Evolutionary conservation across 768 basidiomycete species (phyloP), one percentile per base, ranked within the genome.

Genomic region (Holtermanniella nyarrowii): DNA sequence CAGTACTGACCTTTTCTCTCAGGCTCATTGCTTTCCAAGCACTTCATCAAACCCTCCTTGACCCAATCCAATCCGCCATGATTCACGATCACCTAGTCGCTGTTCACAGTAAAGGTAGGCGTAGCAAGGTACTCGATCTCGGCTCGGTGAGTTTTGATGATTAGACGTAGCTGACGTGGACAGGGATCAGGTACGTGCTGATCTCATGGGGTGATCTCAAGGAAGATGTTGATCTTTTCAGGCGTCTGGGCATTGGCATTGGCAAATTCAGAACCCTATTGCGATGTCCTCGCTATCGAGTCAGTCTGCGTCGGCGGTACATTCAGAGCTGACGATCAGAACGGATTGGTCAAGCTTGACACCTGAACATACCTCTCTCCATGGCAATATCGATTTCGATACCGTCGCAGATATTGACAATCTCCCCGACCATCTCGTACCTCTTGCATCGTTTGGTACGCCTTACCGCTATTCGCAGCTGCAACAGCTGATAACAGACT

Each of bases 361-460:
- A 7, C 31, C 31, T 3, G 31, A 50, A 5, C 46, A 20, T 2
- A 12, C 23, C 16, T 42, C 60, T 7, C 22, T 14, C 7, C 46
- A 64, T 49, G 65, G 65, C n/a, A 67, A 67, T 54, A 23, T 67
- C 5, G 65, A 67, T 37, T 63, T 58, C 26, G 16, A 27, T 12
- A 64, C 62, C 12, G 52, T 66, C 13, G 55, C 60, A 61, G 44
- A 46, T 59, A 52, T 11, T 0, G 13, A 12, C 25, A 21, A 18
- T 20, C 5, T 46, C 12, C 26, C 12, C 21, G 3, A 21, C 7
- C 46, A 23, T 26, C 3, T 44, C 40, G 16, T 16, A 27, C 53
- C 26, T 4, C 16, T 18, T 16, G n/a, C n/a, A n/a, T 1, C 1
- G 21, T n/a, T 4, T 43, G 20, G 10, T 48, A 4, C 3, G 48